A percentile compares a stretch with the other conserved stretches of the same genome.
Conservation (phyloP, 257 asterid genomes). For the Solanum pimpinellifolium region DNA sequence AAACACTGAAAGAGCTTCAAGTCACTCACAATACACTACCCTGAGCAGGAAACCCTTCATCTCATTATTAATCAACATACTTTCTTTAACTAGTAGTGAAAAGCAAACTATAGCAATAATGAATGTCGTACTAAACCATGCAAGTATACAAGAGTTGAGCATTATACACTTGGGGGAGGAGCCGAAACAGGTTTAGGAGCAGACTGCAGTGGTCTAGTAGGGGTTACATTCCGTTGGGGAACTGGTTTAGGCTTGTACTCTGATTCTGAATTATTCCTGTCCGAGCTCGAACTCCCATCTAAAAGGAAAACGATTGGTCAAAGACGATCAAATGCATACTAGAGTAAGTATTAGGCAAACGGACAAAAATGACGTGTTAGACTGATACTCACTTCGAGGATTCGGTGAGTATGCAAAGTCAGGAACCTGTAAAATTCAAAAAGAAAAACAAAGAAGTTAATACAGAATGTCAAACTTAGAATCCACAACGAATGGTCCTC, state of each 20-base stretch:
- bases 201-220: slow-evolving; percentile 59
- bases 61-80: not conserved
- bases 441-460: not conserved
- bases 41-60: not conserved
- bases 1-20: not conserved
- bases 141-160: slow-evolving; percentile 4
- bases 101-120: not conserved
- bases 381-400: slow-evolving; percentile 53
- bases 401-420: slow-evolving; percentile 76
- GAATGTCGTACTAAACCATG: not conserved
- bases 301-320: not conserved
- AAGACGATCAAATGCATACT: not conserved
- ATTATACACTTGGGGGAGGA: slow-evolving; percentile 53
- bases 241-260: slow-evolving; percentile 56
- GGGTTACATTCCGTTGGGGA: slow-evolving; percentile 45
- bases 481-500: not conserved
- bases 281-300: slow-evolving; percentile 80
- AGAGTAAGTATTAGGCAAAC: not conserved
- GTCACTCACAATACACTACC: not conserved
- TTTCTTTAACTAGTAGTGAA: not conserved
- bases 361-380: not conserved
- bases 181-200: slow-evolving; percentile 53
- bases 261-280: slow-evolving; percentile 45
- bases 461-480: slow-evolving; percentile 8
- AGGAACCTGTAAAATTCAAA: slow-evolving; percentile 40